Evolutionary conservation across 257 asterid species (phyloP), one percentile per base, ranked within the genome.

Genomic region (Solanum stenotomum): DNA sequence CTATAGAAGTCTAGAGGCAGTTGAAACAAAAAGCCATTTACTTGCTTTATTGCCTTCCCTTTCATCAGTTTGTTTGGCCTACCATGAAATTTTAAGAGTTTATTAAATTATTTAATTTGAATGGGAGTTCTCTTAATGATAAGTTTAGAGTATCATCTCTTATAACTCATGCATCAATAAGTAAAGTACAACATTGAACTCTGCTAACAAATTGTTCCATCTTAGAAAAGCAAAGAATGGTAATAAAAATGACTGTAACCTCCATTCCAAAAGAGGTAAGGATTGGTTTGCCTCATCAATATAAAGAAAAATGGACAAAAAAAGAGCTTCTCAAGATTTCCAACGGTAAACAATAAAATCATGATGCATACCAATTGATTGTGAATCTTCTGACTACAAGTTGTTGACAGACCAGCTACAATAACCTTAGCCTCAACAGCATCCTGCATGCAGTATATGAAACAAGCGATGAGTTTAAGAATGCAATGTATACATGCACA

Each of bases 301-400:
- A 23, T 38, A 77, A 23, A 20, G 23, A 33, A 74, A 68, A 84
- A 29, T 5, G 38, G 18, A 5, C 42, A 4, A 13, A 49, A 29
- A 27, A 29, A 29, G 2, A 49, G 2, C 34, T 40, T 38, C 18
- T 77, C 84, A n/a, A 15, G 23, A 77, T 38, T 40, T 77, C 84
- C 59, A 13, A 77, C 2, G 34, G 84, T n/a, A 77, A 13, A n/a
- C 22, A 77, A 44, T 68, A 52, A 46, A 13, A 34, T 35, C 22
- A 78, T 16, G n/a, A 37, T 68, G 85, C 86, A 78, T 95, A 96
- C 99, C 99, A 97, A 90, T 91, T 97, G 99, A 87, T 97, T 97
- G 90, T 97, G 99, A 93, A 97, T 96, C 95, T 97, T 97, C 98
- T 97, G 99, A 92, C 99, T 97, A 87, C 99, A 97, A 38, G 99